These are phyloP conservation scores for Nicotiana undulata DNA, from an alignment of 257 asterid genomes.

Conservation along the genomic window DNA sequence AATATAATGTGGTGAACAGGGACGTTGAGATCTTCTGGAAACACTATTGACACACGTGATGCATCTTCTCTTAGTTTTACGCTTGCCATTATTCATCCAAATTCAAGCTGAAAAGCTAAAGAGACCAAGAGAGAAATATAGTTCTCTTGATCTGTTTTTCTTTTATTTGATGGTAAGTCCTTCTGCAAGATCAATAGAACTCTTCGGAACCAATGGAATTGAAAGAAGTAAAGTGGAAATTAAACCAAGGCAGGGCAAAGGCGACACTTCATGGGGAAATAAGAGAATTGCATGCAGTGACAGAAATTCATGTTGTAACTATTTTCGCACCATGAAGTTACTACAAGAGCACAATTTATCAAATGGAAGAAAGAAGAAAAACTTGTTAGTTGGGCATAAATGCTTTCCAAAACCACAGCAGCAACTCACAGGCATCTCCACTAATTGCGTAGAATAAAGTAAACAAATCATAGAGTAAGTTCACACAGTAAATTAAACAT, in stretches of 20 bases:
- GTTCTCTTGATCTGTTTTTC: no score
- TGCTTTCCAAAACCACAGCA: background rate
- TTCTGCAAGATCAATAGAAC: no score
- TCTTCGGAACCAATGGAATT: no score
- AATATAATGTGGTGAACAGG: background rate
- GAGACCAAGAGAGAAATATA: no score
- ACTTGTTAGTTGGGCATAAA: background rate
- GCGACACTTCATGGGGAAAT: background rate
- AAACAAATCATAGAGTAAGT: background rate
- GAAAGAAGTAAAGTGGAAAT: no score
- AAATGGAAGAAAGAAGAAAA: background rate
- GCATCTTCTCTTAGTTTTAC: background rate
- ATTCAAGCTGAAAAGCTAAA: no score
- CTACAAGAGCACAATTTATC: background rate
- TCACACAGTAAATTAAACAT: background rate
- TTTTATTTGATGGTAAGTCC: no score
- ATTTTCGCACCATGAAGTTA: background rate
- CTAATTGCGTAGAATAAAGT: background rate
- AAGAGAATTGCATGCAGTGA: background rate
- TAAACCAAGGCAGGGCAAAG: background rate
- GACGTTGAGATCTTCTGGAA: background rate
- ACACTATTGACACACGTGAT: background rate
- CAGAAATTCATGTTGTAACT: background rate
- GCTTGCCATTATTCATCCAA: no score
- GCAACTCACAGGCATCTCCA: background rate